These are phyloP conservation scores for Aspergillus alliaceus DNA, from an alignment of 2,329 filamentous ascomycete genomes.

Conservation along the genomic window DNA sequence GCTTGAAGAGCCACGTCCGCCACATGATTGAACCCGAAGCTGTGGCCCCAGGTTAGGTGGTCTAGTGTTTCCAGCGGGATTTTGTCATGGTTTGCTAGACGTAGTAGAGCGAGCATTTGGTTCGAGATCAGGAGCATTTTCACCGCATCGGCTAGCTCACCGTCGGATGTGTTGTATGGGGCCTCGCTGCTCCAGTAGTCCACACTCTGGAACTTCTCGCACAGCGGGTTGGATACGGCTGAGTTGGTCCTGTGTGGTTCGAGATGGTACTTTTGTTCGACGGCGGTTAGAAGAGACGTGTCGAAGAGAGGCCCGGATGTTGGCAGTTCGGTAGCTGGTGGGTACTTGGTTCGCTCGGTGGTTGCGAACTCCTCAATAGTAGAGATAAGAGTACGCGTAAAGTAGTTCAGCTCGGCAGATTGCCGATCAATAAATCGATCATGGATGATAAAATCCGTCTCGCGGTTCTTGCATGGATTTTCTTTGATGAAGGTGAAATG, in stretches of 20 bases:
- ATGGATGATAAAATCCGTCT: background rate
- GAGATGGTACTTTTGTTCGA: slow-evolving; percentile 3
- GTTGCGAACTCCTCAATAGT: background rate
- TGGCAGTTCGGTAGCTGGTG: background rate
- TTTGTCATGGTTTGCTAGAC: background rate
- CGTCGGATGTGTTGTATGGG: background rate
- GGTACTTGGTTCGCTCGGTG: background rate
- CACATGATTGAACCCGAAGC: background rate
- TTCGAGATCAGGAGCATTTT: slow-evolving; percentile 3
- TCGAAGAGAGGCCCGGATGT: background rate
- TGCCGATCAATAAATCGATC: background rate
- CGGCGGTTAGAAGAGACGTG: background rate
- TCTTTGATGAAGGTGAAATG: background rate
- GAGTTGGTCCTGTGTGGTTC: background rate
- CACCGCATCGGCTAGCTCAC: slow-evolving; percentile 3
- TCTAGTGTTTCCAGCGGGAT: background rate
- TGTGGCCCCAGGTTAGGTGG: background rate
- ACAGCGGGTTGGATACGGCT: background rate
- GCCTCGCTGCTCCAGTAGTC: background rate
- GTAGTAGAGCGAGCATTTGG: background rate
- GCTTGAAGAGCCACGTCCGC: background rate
- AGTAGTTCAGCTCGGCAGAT: background rate
- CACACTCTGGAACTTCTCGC: background rate
- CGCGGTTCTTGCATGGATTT: background rate
- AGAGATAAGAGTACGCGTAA: background rate